Evolutionary conservation across 1,284 basidiomycete species (phyloP), one percentile per base, ranked within the genome.

Genomic region (Coniferiporia sulphurascens): DNA sequence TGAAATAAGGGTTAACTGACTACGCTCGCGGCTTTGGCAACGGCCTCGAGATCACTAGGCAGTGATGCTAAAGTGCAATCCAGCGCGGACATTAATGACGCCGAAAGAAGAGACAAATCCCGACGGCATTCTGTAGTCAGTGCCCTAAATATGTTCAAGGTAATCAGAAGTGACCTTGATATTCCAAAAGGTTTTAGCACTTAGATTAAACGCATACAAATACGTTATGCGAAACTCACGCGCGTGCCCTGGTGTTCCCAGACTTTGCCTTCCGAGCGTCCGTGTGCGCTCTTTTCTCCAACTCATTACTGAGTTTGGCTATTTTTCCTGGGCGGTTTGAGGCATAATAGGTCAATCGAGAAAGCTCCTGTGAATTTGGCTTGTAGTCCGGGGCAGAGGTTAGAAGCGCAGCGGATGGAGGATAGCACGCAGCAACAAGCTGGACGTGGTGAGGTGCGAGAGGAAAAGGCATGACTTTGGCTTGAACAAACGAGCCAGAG

Each of bases 341-440:
- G 9, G 91, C 93, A 78, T 94, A 95, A 75, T 98, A 98, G 4
- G 92, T 93, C 62, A 99, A 80, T 50, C 90, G 86, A 57, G 92
- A 93, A 36, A 98, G 81, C 69, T 98, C 95, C 71, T 97, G 95
- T 0, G 89, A 83, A 64, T 94, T 90, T 1, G 94, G 93, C 46
- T 83, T 83, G 72, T 87, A 96, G 58, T 92, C 89, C 38, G 91
- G 87, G 27, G 82, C 89, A 8, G 90, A 81, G 34, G 87, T 84
- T 51, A 87, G 74, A 48, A 96, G 81, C 8, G 87, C 82, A 65
- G 94, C 91, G 58, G 86, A 77, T 1, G 89, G 82, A 5, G 96
- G 96, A 73, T 97, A 98, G 74, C 95, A 98, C 58, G 92, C 88
- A 61, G 86, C 83, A 69, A 98, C 84, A 62, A 97, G 87, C 65